phyloP scores from a whole-genome alignment of 495 filamentous ascomycete genomes.

The Wilcoxina mikolae region DNA sequence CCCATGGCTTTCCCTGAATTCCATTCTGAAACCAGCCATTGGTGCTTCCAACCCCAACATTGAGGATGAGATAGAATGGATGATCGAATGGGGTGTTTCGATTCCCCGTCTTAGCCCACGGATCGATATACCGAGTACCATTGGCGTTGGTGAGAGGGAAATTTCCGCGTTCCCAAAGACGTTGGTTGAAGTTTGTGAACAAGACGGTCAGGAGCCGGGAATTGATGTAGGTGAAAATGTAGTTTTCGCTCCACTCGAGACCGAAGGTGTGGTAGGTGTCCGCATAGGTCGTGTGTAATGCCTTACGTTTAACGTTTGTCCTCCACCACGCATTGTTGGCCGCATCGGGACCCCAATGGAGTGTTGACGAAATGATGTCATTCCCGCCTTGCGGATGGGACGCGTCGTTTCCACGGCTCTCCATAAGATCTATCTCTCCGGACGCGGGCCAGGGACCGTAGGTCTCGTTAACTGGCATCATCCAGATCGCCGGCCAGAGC shows the following conservation, averaged over 20 bases:
- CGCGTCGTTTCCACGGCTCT: slow-evolving; percentile 67
- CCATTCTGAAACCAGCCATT: slow-evolving; percentile 76
- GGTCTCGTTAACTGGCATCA: slow-evolving; percentile 57
- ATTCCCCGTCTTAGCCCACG: slow-evolving; percentile 50
- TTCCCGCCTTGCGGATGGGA: slow-evolving; percentile 61
- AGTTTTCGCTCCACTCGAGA: slow-evolving; percentile 75
- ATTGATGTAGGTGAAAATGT: slow-evolving; percentile 76
- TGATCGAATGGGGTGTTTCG: slow-evolving; percentile 64
- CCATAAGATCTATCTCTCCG: slow-evolving; percentile 75
- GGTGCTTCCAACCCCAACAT: slow-evolving; percentile 66
- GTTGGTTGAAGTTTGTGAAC: slow-evolving; percentile 58
- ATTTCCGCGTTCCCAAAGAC: slow-evolving; percentile 57
- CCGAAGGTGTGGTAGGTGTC: slow-evolving; percentile 56
- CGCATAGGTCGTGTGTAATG: slow-evolving; percentile 65
- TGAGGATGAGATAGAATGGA: slow-evolving; percentile 66
- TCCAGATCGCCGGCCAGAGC: slow-evolving; percentile 88
- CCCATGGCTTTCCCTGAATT: slow-evolving; percentile 59
- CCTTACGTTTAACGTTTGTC: slow-evolving; percentile 57
- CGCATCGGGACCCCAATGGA: slow-evolving; percentile 63
- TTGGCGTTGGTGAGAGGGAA: slow-evolving; percentile 56
- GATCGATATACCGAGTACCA: slow-evolving; percentile 50
- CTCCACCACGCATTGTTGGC: slow-evolving; percentile 57
- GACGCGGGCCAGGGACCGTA: slow-evolving; percentile 68
- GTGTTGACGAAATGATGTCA: slow-evolving; percentile 62
- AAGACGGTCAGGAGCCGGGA: slow-evolving; percentile 62